A percentile compares a stretch with the other conserved stretches of the same genome.
phyloP scores from a whole-genome alignment of 129 eudicot genomes.

The Lactuca saligna region DNA sequence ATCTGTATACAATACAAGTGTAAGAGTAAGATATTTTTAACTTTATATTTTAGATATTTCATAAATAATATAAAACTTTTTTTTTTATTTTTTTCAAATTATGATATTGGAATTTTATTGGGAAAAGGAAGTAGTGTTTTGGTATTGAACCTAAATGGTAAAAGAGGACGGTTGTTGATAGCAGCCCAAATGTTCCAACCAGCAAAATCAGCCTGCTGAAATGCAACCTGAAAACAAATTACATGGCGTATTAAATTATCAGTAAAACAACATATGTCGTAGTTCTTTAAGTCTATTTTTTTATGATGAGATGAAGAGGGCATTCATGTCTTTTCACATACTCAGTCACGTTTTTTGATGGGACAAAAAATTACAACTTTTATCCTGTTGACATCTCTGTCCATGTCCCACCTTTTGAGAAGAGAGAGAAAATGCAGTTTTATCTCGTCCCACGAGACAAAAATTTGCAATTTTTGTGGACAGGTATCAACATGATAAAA shows the following conservation, averaged over 20 bases:
- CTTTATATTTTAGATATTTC: not conserved
- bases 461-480: too few species aligned
- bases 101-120: not conserved
- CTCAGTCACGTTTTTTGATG: too few species aligned
- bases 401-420: too few species aligned
- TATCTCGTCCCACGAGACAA: too few species aligned
- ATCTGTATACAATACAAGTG: conserved; percentile 47
- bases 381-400: too few species aligned
- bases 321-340: too few species aligned
- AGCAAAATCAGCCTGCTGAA: conserved; percentile 96
- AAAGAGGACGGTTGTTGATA: conserved; percentile 79
- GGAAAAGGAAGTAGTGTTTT: conserved; percentile 1
- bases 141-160: conserved; percentile 78
- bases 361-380: too few species aligned
- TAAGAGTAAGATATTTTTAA: not conserved
- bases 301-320: too few species aligned
- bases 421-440: too few species aligned
- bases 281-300: too few species aligned
- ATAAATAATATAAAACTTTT: not conserved
- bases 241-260: not conserved
- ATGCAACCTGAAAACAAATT: conserved; percentile 68
- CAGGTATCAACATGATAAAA: too few species aligned
- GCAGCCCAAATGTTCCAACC: conserved; percentile 99
- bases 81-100: not conserved
- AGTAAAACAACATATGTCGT: not conserved